Evolutionary conservation across 805 yeast genomes (phyloP).

Genomic region (Groenewaldozyma salmanticensis): DNA sequence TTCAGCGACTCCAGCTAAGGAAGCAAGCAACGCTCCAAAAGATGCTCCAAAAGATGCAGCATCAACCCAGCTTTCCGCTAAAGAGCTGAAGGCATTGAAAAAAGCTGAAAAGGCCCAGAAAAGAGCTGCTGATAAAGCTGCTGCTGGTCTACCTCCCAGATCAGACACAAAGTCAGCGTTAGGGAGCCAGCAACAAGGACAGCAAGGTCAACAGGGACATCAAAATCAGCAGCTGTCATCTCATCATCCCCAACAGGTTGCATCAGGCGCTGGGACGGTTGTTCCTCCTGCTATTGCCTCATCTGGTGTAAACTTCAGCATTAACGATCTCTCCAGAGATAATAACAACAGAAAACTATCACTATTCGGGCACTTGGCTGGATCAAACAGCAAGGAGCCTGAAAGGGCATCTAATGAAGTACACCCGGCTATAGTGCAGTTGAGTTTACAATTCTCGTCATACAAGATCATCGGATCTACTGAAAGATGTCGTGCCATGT

Average conservation of each 20-base stretch:
- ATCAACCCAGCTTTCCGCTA: conserved; percentile 40
- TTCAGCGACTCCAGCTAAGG: not conserved
- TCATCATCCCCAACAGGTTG: not conserved
- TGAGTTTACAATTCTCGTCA: conserved; percentile 72
- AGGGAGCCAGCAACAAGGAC: conserved; percentile 2
- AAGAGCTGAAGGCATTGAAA: conserved; percentile 78
- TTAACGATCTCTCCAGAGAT: not conserved
- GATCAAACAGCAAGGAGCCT: not conserved
- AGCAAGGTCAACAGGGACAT: not conserved
- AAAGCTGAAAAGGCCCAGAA: conserved; percentile 88
- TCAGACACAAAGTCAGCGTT: conserved; percentile 32
- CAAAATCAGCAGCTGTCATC: not conserved
- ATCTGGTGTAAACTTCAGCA: not conserved
- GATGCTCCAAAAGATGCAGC: too few relatives aligned
- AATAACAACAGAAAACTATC: not conserved
- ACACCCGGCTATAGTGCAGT: conserved; percentile 74
- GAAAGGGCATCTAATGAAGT: conserved; percentile 51
- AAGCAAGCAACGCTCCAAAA: too few relatives aligned
- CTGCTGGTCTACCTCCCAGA: conserved; percentile 33
- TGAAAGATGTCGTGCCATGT: conserved; percentile 74
- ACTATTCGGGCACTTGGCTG: conserved; percentile 8
- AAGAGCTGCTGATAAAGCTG: conserved; percentile 78
- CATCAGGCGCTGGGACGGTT: conserved; percentile 4
- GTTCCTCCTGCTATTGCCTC: not conserved
- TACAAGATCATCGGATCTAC: conserved; percentile 86